Conservation (phyloP, 352 stramenopile species). For the Pythium aquatile region DNA sequence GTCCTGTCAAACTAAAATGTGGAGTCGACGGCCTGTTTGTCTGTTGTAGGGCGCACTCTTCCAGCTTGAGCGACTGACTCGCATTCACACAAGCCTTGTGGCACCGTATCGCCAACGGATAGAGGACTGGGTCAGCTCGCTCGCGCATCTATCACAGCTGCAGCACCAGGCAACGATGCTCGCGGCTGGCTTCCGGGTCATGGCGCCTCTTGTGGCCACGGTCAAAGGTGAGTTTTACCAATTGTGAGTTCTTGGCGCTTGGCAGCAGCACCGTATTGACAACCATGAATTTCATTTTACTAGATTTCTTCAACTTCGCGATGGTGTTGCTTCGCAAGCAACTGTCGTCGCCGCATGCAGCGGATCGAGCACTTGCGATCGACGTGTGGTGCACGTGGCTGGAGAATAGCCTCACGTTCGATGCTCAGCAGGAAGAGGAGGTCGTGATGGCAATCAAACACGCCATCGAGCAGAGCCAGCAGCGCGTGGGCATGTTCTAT, state of each 20-base stretch:
- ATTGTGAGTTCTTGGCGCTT: no score
- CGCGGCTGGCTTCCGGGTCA: neutral
- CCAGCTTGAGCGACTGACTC: slow-evolving; percentile 9
- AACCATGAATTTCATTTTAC: neutral
- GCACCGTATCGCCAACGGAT: slow-evolving; percentile 44
- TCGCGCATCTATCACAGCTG: neutral
- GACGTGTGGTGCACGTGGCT: slow-evolving; percentile 75
- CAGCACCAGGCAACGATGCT: slow-evolving; percentile 4
- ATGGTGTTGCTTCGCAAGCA: slow-evolving; percentile 84
- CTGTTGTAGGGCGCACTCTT: slow-evolving; percentile 8
- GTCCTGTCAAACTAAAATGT: neutral
- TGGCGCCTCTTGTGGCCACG: slow-evolving; percentile 13
- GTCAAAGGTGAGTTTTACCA: slow-evolving; percentile 13
- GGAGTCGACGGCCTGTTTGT: neutral
- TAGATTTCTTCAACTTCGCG: slow-evolving; percentile 79
- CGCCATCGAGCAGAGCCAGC: slow-evolving; percentile 10
- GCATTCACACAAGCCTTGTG: slow-evolving; percentile 11
- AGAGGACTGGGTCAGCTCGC: slow-evolving; percentile 68
- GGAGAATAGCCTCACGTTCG: slow-evolving; percentile 38
- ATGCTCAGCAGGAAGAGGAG: slow-evolving; percentile 64
- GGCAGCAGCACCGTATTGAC: neutral
- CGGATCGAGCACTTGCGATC: slow-evolving; percentile 59
- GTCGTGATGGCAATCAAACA: slow-evolving; percentile 24
- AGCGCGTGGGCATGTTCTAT: slow-evolving; percentile 8
- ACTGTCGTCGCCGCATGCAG: slow-evolving; percentile 43